Percentiles rank a stretch among this genome's conserved stretches.
Conservation (phyloP, 208 protist species). For the Porcisia deanei region DNA sequence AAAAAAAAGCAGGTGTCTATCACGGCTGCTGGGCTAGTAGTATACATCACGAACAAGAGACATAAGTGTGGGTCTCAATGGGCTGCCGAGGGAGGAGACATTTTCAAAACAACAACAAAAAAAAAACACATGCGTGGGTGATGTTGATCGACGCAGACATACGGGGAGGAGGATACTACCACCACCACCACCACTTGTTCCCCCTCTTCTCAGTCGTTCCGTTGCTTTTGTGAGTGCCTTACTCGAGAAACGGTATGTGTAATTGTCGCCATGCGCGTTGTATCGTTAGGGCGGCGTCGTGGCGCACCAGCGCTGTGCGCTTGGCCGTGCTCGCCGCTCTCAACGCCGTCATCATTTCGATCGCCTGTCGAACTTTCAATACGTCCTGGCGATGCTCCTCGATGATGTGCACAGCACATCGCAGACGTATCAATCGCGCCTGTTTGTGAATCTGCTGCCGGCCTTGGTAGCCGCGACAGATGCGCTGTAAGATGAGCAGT, state of each 20-base stretch:
- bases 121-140: background rate
- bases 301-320: slow-evolving; percentile 9
- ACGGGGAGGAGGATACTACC: background rate
- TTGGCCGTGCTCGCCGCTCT: slow-evolving; percentile 1
- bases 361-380: slow-evolving; percentile 15
- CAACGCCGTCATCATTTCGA: background rate
- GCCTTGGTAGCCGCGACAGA: slow-evolving; percentile 36
- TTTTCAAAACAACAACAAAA: background rate
- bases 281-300: slow-evolving; percentile 57
- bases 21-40: background rate
- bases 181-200: background rate
- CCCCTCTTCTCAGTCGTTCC: background rate
- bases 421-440: background rate
- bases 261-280: slow-evolving; percentile 46
- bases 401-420: slow-evolving; percentile 11
- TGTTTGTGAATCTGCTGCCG: slow-evolving; percentile 2
- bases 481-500: slow-evolving; percentile 42
- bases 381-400: slow-evolving; percentile 7
- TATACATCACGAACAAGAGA: background rate
- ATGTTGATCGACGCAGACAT: background rate
- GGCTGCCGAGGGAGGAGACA: too few relatives aligned
- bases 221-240: background rate
- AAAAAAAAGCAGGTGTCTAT: too few relatives aligned
- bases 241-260: background rate
- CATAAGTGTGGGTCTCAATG: background rate